Evolutionary conservation across 352 stramenopile species (phyloP).

Genomic region (Nothophytophthora sp.): DNA sequence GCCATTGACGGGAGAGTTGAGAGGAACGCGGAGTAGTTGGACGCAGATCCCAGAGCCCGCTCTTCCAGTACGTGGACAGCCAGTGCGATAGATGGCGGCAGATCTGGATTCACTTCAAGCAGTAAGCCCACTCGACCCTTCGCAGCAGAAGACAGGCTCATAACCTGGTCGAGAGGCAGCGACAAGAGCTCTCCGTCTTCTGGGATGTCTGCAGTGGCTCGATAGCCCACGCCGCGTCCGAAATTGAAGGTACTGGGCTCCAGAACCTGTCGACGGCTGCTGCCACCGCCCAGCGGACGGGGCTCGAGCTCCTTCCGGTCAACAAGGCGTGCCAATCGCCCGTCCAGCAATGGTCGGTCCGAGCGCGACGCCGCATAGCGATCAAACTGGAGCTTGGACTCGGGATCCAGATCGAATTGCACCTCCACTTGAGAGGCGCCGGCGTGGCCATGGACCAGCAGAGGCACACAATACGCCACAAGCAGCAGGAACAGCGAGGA

Average conservation of each 20-base stretch:
- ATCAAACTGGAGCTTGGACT: constrained; percentile 23
- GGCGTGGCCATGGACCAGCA: no score
- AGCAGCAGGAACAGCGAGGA: constrained; percentile 11
- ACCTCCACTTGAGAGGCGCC: constrained; percentile 37
- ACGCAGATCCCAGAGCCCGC: constrained; percentile 27
- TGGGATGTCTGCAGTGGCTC: constrained; percentile 11
- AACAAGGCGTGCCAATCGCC: constrained; percentile 9
- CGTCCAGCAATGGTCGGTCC: constrained; percentile 21
- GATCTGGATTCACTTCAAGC: constrained; percentile 44
- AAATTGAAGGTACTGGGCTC: constrained; percentile 41
- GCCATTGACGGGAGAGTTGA: constrained; percentile 19
- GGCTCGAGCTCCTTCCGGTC: constrained; percentile 13
- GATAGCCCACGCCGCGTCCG: constrained; percentile 39
- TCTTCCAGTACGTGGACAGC: constrained; percentile 52
- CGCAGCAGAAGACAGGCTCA: constrained; percentile 36
- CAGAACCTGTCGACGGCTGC: constrained; percentile 24
- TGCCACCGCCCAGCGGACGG: constrained; percentile 5
- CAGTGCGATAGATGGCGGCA: constrained; percentile 40
- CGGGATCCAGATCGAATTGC: constrained; percentile 33
- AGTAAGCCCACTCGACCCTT: constrained; percentile 34
- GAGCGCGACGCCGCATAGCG: constrained; percentile 12
- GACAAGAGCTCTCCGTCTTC: constrained; percentile 28
- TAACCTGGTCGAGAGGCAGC: constrained; percentile 32
- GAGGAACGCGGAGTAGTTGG: constrained; percentile 44
- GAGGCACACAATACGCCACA: no score